These are phyloP conservation scores for Ophiostoma himal-ulmi DNA, from an alignment of 2,329 filamentous ascomycete genomes.

Conservation along the genomic window DNA sequence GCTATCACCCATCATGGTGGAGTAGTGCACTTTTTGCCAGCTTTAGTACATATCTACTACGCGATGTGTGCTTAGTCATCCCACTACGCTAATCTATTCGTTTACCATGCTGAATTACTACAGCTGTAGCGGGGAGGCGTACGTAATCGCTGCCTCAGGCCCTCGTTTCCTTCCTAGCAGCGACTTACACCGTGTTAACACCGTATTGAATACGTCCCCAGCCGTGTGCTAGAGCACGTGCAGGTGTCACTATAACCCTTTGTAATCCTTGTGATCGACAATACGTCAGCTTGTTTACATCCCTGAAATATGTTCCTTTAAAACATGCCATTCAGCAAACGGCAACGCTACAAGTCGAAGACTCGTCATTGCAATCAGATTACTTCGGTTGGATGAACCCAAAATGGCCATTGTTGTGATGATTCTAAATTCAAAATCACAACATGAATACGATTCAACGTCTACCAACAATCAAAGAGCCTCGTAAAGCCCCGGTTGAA, in stretches of 20 bases:
- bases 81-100: neutral
- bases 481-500: too few relatives aligned
- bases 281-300: neutral
- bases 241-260: neutral
- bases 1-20: neutral
- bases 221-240: neutral
- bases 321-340: neutral
- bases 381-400: neutral
- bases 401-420: neutral
- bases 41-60: neutral
- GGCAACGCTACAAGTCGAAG: neutral
- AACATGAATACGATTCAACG: neutral
- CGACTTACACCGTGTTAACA: neutral
- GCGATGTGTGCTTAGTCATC: neutral
- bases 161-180: neutral
- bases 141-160: slow-evolving; percentile 23
- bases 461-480: too few relatives aligned
- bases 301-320: neutral
- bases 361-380: neutral
- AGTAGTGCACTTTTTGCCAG: neutral
- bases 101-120: neutral
- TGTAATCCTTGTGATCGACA: neutral
- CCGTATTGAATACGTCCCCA: slow-evolving; percentile 1
- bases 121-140: slow-evolving; percentile 11
- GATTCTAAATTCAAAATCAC: neutral